phyloP scores from a whole-genome alignment of 345 rosid species.

The Nephelium lappaceum region DNA sequence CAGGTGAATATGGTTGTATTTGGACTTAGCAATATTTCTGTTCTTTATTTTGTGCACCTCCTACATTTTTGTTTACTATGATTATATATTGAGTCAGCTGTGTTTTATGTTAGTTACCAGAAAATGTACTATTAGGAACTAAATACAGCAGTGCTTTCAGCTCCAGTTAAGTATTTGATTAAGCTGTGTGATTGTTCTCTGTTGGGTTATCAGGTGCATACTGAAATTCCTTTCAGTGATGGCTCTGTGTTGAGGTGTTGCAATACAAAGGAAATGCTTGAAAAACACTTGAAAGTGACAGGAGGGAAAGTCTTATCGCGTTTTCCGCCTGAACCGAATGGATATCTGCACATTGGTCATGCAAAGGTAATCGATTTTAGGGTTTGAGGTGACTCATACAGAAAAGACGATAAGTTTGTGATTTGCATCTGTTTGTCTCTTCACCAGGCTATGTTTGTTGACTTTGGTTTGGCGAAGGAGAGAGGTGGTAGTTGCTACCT shows the following conservation, averaged over 20 bases:
- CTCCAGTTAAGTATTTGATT: not conserved
- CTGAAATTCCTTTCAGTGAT: constrained; percentile 79
- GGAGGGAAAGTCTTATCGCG: constrained; percentile 81
- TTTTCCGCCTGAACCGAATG: constrained; percentile 99
- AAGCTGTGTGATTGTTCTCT: not conserved
- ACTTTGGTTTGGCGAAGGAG: constrained; percentile 96
- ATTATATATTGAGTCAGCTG: not conserved
- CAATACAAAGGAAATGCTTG: constrained; percentile 79
- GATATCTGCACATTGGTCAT: constrained; percentile 97
- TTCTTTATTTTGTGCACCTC: constrained; percentile 6
- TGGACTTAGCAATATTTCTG: not conserved
- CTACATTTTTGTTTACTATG: not conserved
- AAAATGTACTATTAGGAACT: not conserved
- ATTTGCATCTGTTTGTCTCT: constrained; percentile 11
- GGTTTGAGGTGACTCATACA: constrained; percentile 2
- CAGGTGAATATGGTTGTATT: constrained; percentile 48
- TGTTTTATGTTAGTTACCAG: not conserved
- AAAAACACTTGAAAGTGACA: constrained; percentile 76
- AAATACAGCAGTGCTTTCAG: not conserved
- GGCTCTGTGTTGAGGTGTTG: constrained; percentile 76
- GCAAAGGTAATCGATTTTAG: constrained; percentile 66
- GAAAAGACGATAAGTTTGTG: not conserved
- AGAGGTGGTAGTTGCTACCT: constrained; percentile 87
- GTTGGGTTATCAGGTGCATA: constrained; percentile 66
- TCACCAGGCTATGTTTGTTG: constrained; percentile 91